These are phyloP conservation scores for Erucastrum elatum DNA, from an alignment of 345 rosid genomes.

Conservation along the genomic window DNA sequence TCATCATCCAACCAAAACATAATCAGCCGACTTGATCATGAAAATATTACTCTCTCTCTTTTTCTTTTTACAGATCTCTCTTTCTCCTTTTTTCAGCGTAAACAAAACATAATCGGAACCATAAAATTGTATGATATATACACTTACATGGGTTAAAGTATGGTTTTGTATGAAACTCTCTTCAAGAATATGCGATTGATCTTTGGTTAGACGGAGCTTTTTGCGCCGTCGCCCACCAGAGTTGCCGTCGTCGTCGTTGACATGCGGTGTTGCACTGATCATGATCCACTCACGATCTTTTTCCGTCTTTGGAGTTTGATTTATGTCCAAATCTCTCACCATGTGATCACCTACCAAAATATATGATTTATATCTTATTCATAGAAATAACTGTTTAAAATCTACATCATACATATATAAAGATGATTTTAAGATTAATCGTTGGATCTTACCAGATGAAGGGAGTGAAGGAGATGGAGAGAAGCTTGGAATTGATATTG, in stretches of 20 bases:
- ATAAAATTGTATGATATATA: background rate
- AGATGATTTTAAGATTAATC: background rate
- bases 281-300: constrained; percentile 26
- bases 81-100: constrained; percentile 10
- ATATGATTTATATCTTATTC: background rate
- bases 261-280: constrained; percentile 36
- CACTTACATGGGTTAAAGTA: constrained; percentile 62
- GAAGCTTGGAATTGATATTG: constrained; percentile 78
- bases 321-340: constrained; percentile 39
- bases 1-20: constrained; percentile 1
- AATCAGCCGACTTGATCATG: constrained; percentile 23
- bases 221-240: constrained; percentile 55
- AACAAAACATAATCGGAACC: constrained; percentile 13
- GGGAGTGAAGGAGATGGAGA: constrained; percentile 50
- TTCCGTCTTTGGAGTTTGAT: constrained; percentile 37
- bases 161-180: constrained; percentile 65
- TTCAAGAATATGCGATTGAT: constrained; percentile 70
- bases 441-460: constrained; percentile 48
- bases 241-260: constrained; percentile 26
- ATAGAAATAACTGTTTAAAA: background rate
- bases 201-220: constrained; percentile 70
- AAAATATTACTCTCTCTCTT: background rate
- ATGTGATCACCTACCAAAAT: constrained; percentile 35
- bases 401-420: constrained; percentile 5
- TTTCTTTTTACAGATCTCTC: background rate